These are phyloP conservation scores for Pseudotulostoma volvatum DNA, from an alignment of 495 filamentous ascomycete species.

Conservation along the genomic window DNA sequence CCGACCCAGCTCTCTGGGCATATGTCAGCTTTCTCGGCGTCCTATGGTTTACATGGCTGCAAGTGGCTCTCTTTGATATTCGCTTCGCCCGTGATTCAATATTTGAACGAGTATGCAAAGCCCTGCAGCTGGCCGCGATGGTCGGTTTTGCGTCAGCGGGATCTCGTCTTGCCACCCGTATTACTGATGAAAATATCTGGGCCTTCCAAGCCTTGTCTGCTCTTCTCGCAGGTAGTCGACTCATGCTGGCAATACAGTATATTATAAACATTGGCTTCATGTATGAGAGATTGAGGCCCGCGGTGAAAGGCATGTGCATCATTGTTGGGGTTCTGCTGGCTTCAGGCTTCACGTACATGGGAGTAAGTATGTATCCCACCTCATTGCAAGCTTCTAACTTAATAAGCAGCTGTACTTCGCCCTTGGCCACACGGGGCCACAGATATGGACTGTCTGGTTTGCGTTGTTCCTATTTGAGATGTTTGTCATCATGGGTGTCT, in stretches of 20 bases:
- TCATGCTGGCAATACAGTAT: constrained; percentile 43
- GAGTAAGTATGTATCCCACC: constrained; percentile 19
- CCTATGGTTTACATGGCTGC: constrained; percentile 59
- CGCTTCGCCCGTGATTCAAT: constrained; percentile 53
- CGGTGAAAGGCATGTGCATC: constrained; percentile 17
- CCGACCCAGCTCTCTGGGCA: constrained; percentile 19
- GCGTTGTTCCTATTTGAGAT: constrained; percentile 39
- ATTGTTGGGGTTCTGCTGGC: constrained; percentile 29
- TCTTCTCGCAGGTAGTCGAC: constrained; percentile 42
- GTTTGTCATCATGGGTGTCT: constrained; percentile 35
- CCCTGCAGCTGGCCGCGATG: constrained; percentile 45
- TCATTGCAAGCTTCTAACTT: not conserved
- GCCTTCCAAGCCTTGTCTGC: constrained; percentile 33
- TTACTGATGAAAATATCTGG: constrained; percentile 27
- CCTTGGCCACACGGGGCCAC: constrained; percentile 16
- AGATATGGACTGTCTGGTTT: constrained; percentile 44
- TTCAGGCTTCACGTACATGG: constrained; percentile 32
- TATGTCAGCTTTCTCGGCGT: constrained; percentile 51
- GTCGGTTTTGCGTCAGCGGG: constrained; percentile 47
- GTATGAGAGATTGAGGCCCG: constrained; percentile 18
- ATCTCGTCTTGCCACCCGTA: constrained; percentile 33
- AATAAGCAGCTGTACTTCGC: constrained; percentile 21
- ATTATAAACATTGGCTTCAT: constrained; percentile 30
- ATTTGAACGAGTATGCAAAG: constrained; percentile 47
- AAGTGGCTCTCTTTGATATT: constrained; percentile 51